phyloP scores from a whole-genome alignment of 1,284 basidiomycete species.

The Melampsora larici-populina region DNA sequence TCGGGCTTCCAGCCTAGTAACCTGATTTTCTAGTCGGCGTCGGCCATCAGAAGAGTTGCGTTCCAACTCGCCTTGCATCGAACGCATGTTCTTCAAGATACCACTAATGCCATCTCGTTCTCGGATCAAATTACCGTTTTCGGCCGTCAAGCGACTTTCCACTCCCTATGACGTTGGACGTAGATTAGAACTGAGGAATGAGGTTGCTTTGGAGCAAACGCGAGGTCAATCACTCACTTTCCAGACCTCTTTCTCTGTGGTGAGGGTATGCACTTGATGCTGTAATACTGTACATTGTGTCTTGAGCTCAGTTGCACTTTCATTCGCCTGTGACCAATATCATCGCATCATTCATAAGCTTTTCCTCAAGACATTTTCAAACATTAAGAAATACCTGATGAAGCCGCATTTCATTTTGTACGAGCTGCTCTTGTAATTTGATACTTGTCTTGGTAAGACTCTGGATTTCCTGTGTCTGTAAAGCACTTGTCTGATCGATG shows the following conservation, averaged over 20 bases:
- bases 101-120: conserved; percentile 81
- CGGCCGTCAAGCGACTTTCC: conserved; percentile 73
- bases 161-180: conserved; percentile 59
- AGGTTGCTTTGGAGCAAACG: conserved; percentile 12
- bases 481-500: conserved; percentile 64
- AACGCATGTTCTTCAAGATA: conserved; percentile 79
- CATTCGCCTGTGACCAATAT: conserved; percentile 61
- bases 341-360: too few species aligned
- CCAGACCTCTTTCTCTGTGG: conserved; percentile 87
- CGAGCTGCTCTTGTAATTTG: conserved; percentile 52
- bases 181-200: conserved; percentile 48
- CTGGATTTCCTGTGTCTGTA: conserved; percentile 61
- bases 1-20: conserved; percentile 73
- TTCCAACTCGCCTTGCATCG: conserved; percentile 82
- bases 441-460: conserved; percentile 51
- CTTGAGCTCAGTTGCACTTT: conserved; percentile 64
- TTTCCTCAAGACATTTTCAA: too few species aligned
- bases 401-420: conserved; percentile 53
- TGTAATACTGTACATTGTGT: conserved; percentile 68
- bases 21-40: conserved; percentile 70
- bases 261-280: conserved; percentile 76
- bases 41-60: conserved; percentile 74
- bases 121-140: conserved; percentile 72
- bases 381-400: conserved; percentile 57
- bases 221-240: conserved; percentile 61